A percentile compares a stretch with the other conserved stretches of the same genome.
These are phyloP conservation scores for Fusarium euwallaceae DNA, from an alignment of 2,329 filamentous ascomycete genomes.

Conservation along the genomic window DNA sequence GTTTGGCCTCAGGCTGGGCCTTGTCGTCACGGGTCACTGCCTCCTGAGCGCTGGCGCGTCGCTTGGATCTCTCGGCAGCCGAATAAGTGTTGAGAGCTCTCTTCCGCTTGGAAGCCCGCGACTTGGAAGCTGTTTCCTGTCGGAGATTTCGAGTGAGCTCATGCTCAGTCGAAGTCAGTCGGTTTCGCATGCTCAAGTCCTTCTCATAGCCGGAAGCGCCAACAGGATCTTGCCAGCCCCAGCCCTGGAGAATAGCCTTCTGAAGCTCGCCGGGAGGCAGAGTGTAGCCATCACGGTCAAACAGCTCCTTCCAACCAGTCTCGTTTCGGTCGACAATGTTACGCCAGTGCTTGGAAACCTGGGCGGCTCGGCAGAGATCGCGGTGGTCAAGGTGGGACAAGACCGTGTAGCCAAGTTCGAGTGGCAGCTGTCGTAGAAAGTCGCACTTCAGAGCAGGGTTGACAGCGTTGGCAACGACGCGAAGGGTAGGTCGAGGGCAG, in stretches of 20 bases:
- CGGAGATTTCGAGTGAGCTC: conserved; percentile 61
- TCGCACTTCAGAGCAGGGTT: conserved; percentile 96
- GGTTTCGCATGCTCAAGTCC: conserved; percentile 76
- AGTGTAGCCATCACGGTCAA: conserved; percentile 85
- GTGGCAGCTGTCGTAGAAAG: conserved; percentile 85
- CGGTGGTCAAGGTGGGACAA: conserved; percentile 87
- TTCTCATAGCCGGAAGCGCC: conserved; percentile 81
- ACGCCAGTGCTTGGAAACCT: conserved; percentile 95
- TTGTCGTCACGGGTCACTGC: conserved; percentile 58
- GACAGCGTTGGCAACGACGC: conserved; percentile 89
- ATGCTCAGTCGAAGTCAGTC: conserved; percentile 65
- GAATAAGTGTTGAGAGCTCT: conserved; percentile 61
- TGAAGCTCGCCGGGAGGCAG: conserved; percentile 86
- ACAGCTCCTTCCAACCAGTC: conserved; percentile 93
- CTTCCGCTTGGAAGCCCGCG: conserved; percentile 69
- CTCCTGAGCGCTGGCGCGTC: conserved; percentile 65
- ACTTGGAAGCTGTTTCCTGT: conserved; percentile 58
- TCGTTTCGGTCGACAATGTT: conserved; percentile 93
- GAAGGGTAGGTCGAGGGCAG: conserved; percentile 88
- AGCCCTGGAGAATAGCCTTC: conserved; percentile 88
- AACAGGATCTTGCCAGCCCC: conserved; percentile 95
- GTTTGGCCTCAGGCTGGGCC: conserved; percentile 55
- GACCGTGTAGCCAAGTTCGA: conserved; percentile 89
- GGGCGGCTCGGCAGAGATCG: conserved; percentile 89
- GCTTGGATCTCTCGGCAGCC: conserved; percentile 65